Evolutionary conservation across 208 protist genomes (phyloP).

Genomic region (Crithidia fasciculata): DNA sequence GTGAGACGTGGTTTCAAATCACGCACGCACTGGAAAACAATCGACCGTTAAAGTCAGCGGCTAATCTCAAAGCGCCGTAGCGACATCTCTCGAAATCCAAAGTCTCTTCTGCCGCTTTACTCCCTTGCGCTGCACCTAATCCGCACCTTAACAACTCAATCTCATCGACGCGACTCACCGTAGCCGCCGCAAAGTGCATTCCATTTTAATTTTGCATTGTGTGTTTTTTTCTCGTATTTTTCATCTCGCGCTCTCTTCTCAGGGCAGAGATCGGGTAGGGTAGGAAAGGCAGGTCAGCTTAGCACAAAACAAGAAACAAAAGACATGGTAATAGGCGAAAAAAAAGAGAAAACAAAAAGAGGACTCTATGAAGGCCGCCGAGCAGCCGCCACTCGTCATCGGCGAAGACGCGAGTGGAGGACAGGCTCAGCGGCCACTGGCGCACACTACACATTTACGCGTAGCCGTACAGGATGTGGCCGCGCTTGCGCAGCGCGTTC

Average conservation of each 20-base stretch:
- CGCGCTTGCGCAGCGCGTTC: constrained; percentile 88
- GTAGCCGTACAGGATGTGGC: constrained; percentile 92
- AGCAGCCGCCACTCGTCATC: background rate
- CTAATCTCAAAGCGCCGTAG: too few species aligned
- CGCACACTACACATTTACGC: constrained; percentile 29
- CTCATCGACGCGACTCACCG: too few species aligned
- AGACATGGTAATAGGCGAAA: too few species aligned
- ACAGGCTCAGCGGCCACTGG: background rate
- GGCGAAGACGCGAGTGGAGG: background rate
- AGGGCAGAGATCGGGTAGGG: background rate
- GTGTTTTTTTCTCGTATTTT: background rate
- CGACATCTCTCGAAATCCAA: too few species aligned
- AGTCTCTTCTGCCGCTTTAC: too few species aligned
- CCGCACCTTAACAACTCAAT: too few species aligned
- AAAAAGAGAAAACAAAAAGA: background rate
- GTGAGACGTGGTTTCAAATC: too few species aligned
- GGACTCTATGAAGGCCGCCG: background rate
- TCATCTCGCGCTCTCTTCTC: constrained; percentile 1
- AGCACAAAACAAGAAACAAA: background rate
- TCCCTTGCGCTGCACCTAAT: too few species aligned
- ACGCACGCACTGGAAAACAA: too few species aligned
- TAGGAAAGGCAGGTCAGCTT: background rate
- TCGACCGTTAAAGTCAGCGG: too few species aligned
- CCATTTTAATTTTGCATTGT: background rate
- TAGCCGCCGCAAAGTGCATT: background rate